phyloP scores from a whole-genome alignment of 805 yeast genomes.

The Saccharomycopsis oosterbeekiorum region DNA sequence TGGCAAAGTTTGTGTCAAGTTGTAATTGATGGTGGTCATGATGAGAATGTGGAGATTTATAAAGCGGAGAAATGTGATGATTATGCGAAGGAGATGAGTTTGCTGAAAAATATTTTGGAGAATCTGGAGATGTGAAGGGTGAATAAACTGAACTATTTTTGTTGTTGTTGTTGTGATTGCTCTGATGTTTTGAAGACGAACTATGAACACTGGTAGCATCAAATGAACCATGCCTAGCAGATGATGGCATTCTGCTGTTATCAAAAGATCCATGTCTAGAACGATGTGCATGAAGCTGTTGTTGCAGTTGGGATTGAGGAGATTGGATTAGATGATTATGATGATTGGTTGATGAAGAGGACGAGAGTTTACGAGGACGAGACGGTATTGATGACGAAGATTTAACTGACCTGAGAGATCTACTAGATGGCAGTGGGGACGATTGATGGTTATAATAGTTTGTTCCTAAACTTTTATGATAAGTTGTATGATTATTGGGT shows the following conservation, averaged over 20 bases:
- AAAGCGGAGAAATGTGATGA: not conserved
- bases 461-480: not conserved
- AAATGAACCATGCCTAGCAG: not conserved
- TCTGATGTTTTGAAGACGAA: not conserved
- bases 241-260: not conserved
- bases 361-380: not conserved
- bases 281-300: not conserved
- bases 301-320: not conserved
- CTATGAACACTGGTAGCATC: not conserved
- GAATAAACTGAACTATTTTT: not conserved
- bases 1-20: not conserved
- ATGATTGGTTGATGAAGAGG: not conserved
- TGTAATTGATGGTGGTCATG: not conserved
- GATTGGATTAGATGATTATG: not conserved
- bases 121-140: not conserved
- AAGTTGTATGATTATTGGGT: not conserved
- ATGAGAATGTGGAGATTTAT: not conserved
- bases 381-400: not conserved
- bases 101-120: not conserved
- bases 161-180: not conserved
- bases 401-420: not conserved
- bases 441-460: not conserved
- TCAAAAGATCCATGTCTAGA: not conserved
- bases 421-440: not conserved
- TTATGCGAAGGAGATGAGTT: not conserved